Evolutionary conservation across 192 early-diverging fungal species (phyloP).

Genomic region (Gryganskiella cystojenkinii): DNA sequence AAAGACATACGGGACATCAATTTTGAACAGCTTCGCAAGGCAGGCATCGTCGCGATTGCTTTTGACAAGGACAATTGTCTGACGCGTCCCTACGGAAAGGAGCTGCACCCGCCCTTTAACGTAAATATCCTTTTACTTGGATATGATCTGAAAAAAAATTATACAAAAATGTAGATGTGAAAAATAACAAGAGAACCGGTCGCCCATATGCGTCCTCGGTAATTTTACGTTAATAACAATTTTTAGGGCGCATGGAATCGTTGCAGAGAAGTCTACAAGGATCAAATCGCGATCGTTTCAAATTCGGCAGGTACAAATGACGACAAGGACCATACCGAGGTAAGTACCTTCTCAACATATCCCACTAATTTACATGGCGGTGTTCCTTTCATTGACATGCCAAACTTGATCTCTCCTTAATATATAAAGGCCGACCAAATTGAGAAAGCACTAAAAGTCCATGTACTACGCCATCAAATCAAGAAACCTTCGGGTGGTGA

Average conservation of each 20-base stretch:
- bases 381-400: no score
- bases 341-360: no score
- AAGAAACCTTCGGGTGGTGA: slow-evolving; percentile 85
- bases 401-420: no score
- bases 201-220: background rate
- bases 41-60: slow-evolving; percentile 78
- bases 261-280: slow-evolving; percentile 69
- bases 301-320: slow-evolving; percentile 92
- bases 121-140: no score
- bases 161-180: background rate
- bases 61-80: slow-evolving; percentile 99
- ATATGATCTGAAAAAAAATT: no score
- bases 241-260: slow-evolving; percentile 70
- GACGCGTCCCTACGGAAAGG: slow-evolving; percentile 81
- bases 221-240: background rate
- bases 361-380: no score
- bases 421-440: slow-evolving; percentile 44
- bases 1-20: slow-evolving; percentile 77
- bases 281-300: slow-evolving; percentile 84
- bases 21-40: slow-evolving; percentile 63
- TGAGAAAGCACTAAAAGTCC: slow-evolving; percentile 12
- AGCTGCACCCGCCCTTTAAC: slow-evolving; percentile 77
- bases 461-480: slow-evolving; percentile 37
- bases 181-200: no score
- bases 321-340: slow-evolving; percentile 65